phyloP scores from a whole-genome alignment of 176 grass and related monocot species.

The Triticum aestivum region DNA sequence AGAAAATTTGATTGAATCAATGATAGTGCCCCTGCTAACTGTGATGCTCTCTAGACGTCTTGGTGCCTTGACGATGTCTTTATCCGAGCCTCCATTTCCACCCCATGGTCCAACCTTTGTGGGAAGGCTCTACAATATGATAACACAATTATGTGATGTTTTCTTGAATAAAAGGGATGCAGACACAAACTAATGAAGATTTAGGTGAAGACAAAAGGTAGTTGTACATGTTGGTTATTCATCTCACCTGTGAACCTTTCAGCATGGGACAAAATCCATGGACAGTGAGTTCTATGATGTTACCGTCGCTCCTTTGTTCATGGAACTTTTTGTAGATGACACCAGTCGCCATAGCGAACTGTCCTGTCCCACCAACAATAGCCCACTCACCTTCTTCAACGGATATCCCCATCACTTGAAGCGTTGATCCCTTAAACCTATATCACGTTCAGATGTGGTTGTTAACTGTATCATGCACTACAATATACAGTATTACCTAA shows the following conservation, averaged over 20 bases:
- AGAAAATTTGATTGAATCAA: not conserved
- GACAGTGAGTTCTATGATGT: not conserved
- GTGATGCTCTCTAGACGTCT: not conserved
- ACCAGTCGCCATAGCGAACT: not conserved
- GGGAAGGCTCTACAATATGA: not conserved
- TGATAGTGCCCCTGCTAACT: not conserved
- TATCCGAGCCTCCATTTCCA: not conserved
- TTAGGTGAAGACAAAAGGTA: too few species aligned
- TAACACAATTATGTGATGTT: not conserved
- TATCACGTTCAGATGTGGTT: not conserved
- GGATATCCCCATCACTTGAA: slow-evolving; percentile 7
- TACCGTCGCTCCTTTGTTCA: not conserved
- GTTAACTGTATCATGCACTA: not conserved
- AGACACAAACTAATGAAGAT: too few species aligned
- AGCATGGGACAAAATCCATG: not conserved
- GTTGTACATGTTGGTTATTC: too few species aligned
- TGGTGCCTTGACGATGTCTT: not conserved
- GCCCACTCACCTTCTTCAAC: slow-evolving; percentile 8
- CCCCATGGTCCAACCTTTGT: slow-evolving; percentile 12
- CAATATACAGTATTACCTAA: not conserved
- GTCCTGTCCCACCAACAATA: slow-evolving; percentile 8
- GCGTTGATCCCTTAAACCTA: not conserved
- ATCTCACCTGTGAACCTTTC: not conserved
- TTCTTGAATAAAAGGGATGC: not conserved
- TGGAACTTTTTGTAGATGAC: slow-evolving; percentile 3